phyloP scores from a whole-genome alignment of 352 stramenopile genomes.

The Phytopythium aichiense region DNA sequence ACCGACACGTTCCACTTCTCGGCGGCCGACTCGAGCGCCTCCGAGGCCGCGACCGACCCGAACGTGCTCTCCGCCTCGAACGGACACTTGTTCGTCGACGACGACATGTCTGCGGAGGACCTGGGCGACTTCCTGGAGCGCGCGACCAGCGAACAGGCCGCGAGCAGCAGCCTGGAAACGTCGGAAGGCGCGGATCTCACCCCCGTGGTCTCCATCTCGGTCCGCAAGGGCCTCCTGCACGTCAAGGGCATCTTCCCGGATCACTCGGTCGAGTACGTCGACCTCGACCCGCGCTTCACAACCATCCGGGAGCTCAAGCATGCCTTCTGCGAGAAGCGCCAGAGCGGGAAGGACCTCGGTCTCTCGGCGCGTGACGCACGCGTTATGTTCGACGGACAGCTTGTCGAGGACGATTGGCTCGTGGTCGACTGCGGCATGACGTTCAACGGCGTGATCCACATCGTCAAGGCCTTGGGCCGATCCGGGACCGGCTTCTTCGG shows the following conservation, averaged over 20 bases:
- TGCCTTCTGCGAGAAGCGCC: constrained; percentile 54
- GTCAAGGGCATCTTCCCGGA: constrained; percentile 82
- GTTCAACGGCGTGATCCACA: constrained; percentile 66
- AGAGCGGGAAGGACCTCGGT: constrained; percentile 34
- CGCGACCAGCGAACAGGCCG: constrained; percentile 10
- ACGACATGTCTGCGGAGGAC: constrained; percentile 10
- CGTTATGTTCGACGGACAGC: constrained; percentile 73
- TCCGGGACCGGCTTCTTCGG: constrained; percentile 7
- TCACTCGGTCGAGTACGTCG: constrained; percentile 76
- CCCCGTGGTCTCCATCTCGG: constrained; percentile 45
- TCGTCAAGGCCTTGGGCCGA: constrained; percentile 34
- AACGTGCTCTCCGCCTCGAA: constrained; percentile 4
- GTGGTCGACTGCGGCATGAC: constrained; percentile 77
- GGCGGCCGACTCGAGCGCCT: constrained; percentile 7
- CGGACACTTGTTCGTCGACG: constrained; percentile 7
- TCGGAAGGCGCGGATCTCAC: constrained; percentile 10
- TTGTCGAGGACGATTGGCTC: constrained; percentile 77
- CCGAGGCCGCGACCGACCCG: constrained; percentile 3
- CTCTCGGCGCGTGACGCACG: constrained; percentile 41
- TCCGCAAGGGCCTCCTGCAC: constrained; percentile 57
- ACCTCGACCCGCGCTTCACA: constrained; percentile 66
- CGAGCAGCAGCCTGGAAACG: background rate
- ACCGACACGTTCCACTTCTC: constrained; percentile 39
- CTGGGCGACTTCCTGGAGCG: constrained; percentile 1
- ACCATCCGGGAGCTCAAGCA: constrained; percentile 70